Evolutionary conservation across 2,329 filamentous ascomycete species (phyloP).

Genomic region (Hymenoscyphus fraxineus): DNA sequence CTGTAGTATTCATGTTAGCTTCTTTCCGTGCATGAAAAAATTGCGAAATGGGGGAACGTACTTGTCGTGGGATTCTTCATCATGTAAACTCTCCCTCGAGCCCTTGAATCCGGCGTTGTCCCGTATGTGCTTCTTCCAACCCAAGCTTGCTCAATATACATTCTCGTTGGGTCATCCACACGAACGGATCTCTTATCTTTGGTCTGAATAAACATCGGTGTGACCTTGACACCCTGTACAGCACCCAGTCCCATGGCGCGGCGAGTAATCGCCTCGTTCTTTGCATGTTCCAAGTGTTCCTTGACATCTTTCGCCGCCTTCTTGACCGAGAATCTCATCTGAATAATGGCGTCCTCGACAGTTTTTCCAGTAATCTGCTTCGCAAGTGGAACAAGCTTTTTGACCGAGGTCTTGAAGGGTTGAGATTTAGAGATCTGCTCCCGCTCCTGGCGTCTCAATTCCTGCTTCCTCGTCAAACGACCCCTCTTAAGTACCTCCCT

Average conservation of each 20-base stretch:
- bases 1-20: slow-evolving; percentile 41
- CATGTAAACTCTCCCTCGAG: slow-evolving; percentile 66
- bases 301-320: slow-evolving; percentile 78
- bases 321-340: slow-evolving; percentile 96
- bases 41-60: slow-evolving; percentile 43
- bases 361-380: slow-evolving; percentile 89
- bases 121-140: slow-evolving; percentile 69
- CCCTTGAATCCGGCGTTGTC: slow-evolving; percentile 64
- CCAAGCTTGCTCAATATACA: slow-evolving; percentile 93
- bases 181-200: slow-evolving; percentile 71
- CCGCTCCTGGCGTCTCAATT: slow-evolving; percentile 62
- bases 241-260: slow-evolving; percentile 75
- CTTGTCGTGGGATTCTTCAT: slow-evolving; percentile 71
- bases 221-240: slow-evolving; percentile 32
- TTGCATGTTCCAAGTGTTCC: slow-evolving; percentile 75
- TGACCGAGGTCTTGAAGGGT: slow-evolving; percentile 77
- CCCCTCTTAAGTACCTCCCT: slow-evolving; percentile 67
- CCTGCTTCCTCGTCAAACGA: slow-evolving; percentile 61
- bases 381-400: slow-evolving; percentile 85
- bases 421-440: slow-evolving; percentile 58
- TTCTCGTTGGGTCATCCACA: slow-evolving; percentile 69
- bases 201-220: slow-evolving; percentile 59
- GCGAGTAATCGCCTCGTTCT: slow-evolving; percentile 73
- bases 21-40: not conserved
- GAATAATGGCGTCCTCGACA: slow-evolving; percentile 87